phyloP scores from a whole-genome alignment of 495 filamentous ascomycete species.

The Annulohypoxylon bovei region DNA sequence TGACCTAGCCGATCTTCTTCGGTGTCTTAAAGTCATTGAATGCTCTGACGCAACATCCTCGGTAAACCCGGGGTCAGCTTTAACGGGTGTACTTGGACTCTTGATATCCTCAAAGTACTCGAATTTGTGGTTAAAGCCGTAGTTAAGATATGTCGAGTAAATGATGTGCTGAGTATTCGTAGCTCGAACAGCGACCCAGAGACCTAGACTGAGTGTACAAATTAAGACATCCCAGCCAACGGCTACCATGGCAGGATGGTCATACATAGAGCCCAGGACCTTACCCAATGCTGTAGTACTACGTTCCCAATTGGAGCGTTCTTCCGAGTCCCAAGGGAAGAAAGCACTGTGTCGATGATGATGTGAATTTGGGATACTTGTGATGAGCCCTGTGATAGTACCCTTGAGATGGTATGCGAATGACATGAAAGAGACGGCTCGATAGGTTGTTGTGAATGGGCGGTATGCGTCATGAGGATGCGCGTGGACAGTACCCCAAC shows the following conservation, averaged over 20 bases:
- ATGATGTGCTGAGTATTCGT: constrained; percentile 56
- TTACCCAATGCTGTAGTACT: constrained; percentile 54
- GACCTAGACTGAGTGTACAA: constrained; percentile 59
- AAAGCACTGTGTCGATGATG: constrained; percentile 57
- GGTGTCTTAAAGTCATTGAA: constrained; percentile 40
- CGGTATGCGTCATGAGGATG: constrained; percentile 53
- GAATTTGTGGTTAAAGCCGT: constrained; percentile 17
- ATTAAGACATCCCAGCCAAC: constrained; percentile 63
- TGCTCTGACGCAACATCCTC: constrained; percentile 31
- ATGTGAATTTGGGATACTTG: constrained; percentile 55
- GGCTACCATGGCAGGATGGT: constrained; percentile 61
- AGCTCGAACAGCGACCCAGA: constrained; percentile 63
- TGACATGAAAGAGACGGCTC: constrained; percentile 49
- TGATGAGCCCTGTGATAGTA: constrained; percentile 47
- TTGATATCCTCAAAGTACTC: constrained; percentile 10
- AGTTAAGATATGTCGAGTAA: constrained; percentile 29
- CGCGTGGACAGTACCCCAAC: constrained; percentile 52
- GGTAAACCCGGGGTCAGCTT: constrained; percentile 24
- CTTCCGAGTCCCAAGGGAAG: constrained; percentile 55
- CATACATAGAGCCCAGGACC: constrained; percentile 52
- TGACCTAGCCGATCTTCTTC: constrained; percentile 28
- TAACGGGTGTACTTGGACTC: constrained; percentile 7
- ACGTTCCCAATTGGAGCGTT: constrained; percentile 52
- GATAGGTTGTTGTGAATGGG: constrained; percentile 54
- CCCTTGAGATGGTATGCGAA: constrained; percentile 53